Conservation (phyloP, 2,329 filamentous ascomycete species). For the Aspergillus brunneoviolaceus region DNA sequence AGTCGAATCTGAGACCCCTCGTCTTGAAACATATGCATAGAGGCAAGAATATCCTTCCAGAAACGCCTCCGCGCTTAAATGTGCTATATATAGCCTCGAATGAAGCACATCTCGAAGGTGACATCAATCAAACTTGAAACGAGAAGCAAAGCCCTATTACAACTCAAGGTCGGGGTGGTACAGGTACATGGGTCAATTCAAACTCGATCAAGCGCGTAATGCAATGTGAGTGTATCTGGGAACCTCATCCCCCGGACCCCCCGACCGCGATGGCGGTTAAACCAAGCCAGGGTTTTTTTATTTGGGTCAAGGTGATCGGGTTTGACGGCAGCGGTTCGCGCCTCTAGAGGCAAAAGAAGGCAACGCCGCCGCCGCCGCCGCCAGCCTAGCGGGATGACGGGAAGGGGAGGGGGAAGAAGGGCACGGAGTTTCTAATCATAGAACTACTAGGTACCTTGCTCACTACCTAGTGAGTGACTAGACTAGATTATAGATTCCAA, state of each 20-base stretch:
- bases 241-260: not conserved
- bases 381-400: not conserved
- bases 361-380: too few relatives aligned
- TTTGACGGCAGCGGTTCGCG: conserved; percentile 6
- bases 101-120: not conserved
- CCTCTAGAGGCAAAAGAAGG: not conserved
- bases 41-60: not conserved
- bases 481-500: too few relatives aligned
- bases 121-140: not conserved
- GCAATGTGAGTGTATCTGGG: conserved; percentile 5
- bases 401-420: not conserved
- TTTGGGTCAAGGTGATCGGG: not conserved
- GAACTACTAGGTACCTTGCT: not conserved
- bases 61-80: not conserved
- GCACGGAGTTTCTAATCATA: conserved; percentile 15
- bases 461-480: too few relatives aligned
- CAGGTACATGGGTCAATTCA: not conserved
- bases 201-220: not conserved
- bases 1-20: not conserved
- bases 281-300: not conserved
- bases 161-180: not conserved
- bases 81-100: not conserved
- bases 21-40: not conserved
- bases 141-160: not conserved
- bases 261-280: not conserved